Conservation (phyloP, 495 filamentous ascomycete genomes). For the Letharia columbiana region DNA sequence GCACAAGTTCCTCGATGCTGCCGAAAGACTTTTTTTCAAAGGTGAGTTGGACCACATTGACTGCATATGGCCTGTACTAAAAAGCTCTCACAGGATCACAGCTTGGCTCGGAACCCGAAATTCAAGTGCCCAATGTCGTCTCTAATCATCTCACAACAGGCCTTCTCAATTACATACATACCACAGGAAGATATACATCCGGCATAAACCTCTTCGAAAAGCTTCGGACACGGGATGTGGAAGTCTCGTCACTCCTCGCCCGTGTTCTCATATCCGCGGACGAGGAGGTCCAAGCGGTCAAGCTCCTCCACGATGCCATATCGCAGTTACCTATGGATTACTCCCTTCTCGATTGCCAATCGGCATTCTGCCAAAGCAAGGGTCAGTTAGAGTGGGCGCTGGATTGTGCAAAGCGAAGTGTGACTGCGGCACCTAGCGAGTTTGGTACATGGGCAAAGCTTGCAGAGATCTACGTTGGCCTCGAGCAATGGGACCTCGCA, state of each 20-base stretch:
- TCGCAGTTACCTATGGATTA: slow-evolving; percentile 94
- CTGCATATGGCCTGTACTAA: slow-evolving; percentile 22
- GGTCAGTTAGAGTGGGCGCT: slow-evolving; percentile 77
- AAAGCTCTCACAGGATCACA: slow-evolving; percentile 60
- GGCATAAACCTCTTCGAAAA: slow-evolving; percentile 98
- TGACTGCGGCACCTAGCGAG: slow-evolving; percentile 89
- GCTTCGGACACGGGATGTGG: slow-evolving; percentile 77
- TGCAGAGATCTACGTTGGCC: slow-evolving; percentile 81
- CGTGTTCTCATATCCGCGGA: slow-evolving; percentile 86
- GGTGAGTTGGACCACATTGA: slow-evolving; percentile 41
- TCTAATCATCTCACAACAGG: slow-evolving; percentile 92
- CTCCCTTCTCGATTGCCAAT: slow-evolving; percentile 84
- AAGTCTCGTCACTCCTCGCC: slow-evolving; percentile 86
- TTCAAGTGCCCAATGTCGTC: slow-evolving; percentile 93
- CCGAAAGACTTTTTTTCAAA: slow-evolving; percentile 89
- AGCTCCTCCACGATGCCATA: slow-evolving; percentile 76
- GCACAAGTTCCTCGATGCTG: slow-evolving; percentile 91
- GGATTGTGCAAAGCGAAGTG: slow-evolving; percentile 86
- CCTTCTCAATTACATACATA: slow-evolving; percentile 92
- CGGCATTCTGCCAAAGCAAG: slow-evolving; percentile 84
- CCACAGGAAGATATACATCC: slow-evolving; percentile 87
- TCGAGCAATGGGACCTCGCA: slow-evolving; percentile 91
- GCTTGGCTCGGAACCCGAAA: slow-evolving; percentile 91
- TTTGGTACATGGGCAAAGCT: slow-evolving; percentile 94
- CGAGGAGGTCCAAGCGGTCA: slow-evolving; percentile 90